Evolutionary conservation across 768 basidiomycete genomes (phyloP).

Genomic region (Coprinellus aureogranulatus): DNA sequence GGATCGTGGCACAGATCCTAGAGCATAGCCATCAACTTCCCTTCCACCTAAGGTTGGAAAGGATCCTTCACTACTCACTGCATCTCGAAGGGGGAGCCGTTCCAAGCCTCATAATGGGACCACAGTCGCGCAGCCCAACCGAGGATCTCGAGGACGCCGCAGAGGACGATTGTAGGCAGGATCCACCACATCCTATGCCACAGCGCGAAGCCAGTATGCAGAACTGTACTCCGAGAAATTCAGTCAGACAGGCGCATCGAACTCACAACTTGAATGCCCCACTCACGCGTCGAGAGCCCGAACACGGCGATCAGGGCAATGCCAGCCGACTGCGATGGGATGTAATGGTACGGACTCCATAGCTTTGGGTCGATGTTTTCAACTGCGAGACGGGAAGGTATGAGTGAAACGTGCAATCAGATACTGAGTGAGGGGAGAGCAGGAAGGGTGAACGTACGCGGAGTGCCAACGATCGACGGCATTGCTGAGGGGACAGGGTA

Average conservation of each 20-base stretch:
- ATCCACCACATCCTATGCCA: slow-evolving; percentile 22
- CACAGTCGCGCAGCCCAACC: slow-evolving; percentile 25
- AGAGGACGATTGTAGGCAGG: slow-evolving; percentile 20
- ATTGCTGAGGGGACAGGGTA: neutral
- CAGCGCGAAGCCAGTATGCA: slow-evolving; percentile 17
- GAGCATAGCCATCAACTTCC: neutral
- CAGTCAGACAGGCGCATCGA: neutral
- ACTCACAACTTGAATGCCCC: neutral
- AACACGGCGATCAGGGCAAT: slow-evolving; percentile 37
- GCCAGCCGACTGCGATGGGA: slow-evolving; percentile 2
- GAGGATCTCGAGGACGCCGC: slow-evolving; percentile 21
- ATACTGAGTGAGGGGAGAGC: neutral
- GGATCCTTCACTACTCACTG: slow-evolving; percentile 17
- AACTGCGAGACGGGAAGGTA: too few relatives aligned
- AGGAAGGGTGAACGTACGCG: neutral
- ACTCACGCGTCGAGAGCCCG: slow-evolving; percentile 35
- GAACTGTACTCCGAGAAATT: slow-evolving; percentile 2
- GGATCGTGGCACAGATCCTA: slow-evolving; percentile 52
- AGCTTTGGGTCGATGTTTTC: too few relatives aligned
- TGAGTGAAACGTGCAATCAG: too few relatives aligned
- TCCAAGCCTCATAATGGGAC: slow-evolving; percentile 17
- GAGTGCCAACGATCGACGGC: neutral
- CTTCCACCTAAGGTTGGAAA: neutral
- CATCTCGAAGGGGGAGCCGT: slow-evolving; percentile 18
- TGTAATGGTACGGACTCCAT: slow-evolving; percentile 1